phyloP scores from a whole-genome alignment of 768 basidiomycete genomes.

The Boletus tomentosulus region DNA sequence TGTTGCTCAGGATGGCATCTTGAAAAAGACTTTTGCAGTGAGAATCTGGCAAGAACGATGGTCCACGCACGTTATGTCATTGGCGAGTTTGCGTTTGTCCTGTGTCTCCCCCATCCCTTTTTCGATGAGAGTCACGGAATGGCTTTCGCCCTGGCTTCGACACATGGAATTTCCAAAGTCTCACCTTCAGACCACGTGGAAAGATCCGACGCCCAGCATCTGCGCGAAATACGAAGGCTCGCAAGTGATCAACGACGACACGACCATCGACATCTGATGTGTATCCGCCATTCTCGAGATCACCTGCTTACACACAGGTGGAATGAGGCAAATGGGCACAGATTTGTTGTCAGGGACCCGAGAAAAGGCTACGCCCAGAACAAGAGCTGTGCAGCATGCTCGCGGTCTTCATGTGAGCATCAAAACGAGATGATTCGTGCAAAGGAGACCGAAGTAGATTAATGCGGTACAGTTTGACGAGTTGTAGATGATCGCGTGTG shows the following conservation, averaged over 20 bases:
- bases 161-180: neutral
- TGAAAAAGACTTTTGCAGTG: neutral
- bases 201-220: neutral
- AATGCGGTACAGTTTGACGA: neutral
- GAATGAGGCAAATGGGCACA: too few species aligned
- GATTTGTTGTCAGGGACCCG: neutral
- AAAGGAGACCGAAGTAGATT: neutral
- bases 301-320: neutral
- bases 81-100: neutral
- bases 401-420: neutral
- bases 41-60: too few species aligned
- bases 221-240: too few species aligned
- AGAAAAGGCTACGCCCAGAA: neutral
- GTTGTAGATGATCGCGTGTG: neutral
- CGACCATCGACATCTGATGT: too few species aligned
- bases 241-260: too few species aligned
- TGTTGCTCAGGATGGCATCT: neutral
- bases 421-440: neutral
- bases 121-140: neutral
- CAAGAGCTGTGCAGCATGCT: neutral
- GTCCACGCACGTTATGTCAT: neutral
- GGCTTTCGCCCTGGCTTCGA: neutral
- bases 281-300: too few species aligned
- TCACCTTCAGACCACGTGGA: neutral
- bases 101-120: neutral